A percentile compares a stretch with the other conserved stretches of the same genome.
phyloP scores from a whole-genome alignment of 495 filamentous ascomycete genomes.

The Recurvomyces mirabilis region DNA sequence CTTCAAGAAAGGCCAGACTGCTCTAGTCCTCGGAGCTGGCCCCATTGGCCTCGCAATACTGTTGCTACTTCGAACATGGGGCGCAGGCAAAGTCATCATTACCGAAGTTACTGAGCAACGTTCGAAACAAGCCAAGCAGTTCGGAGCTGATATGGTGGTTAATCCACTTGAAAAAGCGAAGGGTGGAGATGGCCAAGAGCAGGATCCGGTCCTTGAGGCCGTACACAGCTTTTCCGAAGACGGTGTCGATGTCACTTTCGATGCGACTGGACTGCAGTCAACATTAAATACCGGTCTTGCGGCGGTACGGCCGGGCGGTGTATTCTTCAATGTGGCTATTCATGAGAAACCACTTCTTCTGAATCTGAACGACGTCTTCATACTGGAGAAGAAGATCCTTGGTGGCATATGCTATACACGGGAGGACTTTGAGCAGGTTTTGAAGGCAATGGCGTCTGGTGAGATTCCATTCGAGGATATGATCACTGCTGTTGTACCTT shows the following conservation, averaged over 20 bases:
- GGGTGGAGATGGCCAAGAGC: neutral
- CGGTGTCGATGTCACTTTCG: conserved; percentile 2
- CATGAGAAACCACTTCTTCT: neutral
- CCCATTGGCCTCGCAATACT: conserved; percentile 26
- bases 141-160: neutral
- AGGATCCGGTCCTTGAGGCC: neutral
- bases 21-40: conserved; percentile 23
- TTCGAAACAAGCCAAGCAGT: conserved; percentile 1
- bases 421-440: conserved; percentile 7
- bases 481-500: neutral
- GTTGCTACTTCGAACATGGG: conserved; percentile 13
- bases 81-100: conserved; percentile 2
- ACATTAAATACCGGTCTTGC: too few species aligned
- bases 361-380: conserved; percentile 3
- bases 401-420: conserved; percentile 6
- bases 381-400: neutral
- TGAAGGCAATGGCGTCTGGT: conserved; percentile 8
- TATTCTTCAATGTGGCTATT: neutral
- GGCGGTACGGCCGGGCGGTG: too few species aligned
- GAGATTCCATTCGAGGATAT: neutral
- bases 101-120: conserved; percentile 4
- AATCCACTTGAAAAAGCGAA: neutral
- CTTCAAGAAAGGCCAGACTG: neutral
- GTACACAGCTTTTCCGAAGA: neutral
- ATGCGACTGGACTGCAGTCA: too few species aligned